Conservation (phyloP, 2,329 filamentous ascomycete species). For the Aspergillus ustus region DNA sequence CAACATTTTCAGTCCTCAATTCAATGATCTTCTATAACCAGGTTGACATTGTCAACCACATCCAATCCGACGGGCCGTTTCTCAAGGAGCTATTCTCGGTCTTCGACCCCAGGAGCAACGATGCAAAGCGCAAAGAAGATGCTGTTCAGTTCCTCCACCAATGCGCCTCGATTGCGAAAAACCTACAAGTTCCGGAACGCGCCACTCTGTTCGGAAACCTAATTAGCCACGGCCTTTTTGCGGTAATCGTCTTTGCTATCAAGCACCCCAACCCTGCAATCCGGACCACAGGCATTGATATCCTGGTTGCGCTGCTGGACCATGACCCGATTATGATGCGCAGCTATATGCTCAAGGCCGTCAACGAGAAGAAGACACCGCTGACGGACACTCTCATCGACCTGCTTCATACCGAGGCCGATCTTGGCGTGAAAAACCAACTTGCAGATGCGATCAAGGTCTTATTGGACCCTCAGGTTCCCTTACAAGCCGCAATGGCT, state of each 20-base stretch:
- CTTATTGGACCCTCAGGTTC: constrained; percentile 74
- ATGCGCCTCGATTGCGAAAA: constrained; percentile 92
- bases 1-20: constrained; percentile 96
- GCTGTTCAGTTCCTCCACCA: constrained; percentile 96
- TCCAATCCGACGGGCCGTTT: constrained; percentile 81
- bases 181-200: constrained; percentile 80
- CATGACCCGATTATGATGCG: constrained; percentile 95
- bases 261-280: constrained; percentile 82
- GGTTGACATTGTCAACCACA: constrained; percentile 93
- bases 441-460: constrained; percentile 95
- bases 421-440: constrained; percentile 93
- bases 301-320: constrained; percentile 91
- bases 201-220: constrained; percentile 88
- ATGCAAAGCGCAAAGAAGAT: constrained; percentile 81
- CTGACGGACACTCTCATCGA: constrained; percentile 93
- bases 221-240: constrained; percentile 81
- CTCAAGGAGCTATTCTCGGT: constrained; percentile 86
- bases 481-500: constrained; percentile 61
- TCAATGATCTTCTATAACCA: constrained; percentile 99
- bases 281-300: constrained; percentile 89
- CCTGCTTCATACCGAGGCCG: constrained; percentile 84
- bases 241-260: constrained; percentile 89
- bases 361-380: constrained; percentile 82
- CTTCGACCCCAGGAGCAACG: constrained; percentile 68
- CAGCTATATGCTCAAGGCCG: constrained; percentile 87